Evolutionary conservation across 2,329 filamentous ascomycete genomes (phyloP), one percentile per base, ranked within the genome.

Genomic region (Verticillium klebahnii): DNA sequence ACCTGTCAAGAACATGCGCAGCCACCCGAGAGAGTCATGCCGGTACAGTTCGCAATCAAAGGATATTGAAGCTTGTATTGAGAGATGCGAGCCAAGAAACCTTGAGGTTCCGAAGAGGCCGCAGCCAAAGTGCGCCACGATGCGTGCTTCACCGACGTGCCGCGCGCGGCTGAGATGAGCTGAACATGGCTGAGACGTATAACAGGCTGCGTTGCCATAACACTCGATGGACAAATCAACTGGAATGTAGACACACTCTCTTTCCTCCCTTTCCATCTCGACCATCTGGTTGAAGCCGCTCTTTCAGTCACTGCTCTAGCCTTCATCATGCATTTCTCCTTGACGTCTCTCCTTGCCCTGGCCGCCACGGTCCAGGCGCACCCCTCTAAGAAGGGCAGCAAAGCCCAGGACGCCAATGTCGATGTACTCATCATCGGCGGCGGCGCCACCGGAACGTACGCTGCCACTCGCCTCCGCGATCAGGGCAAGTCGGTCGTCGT

Each of bases 381-480:
- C 6, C 29, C 25, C 5, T 32, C 15, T 17, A 50, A 50, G 50
- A 31, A 31, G 19, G 25, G 12, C 11, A 9, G 32, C 55, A 12
- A 54, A 29, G n/a, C 55, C 17, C 29, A 14, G 32, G 19, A n/a
- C 32, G 14, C n/a, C 32, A 37, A 15, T 1, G 55, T 67, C 68
- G 82, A 85, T 67, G 80, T 78, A 19, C 77, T 85, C 60, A 74
- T 85, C 64, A 75, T 85, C 39, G 83, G 83, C 45, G 82, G 80
- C 55, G 83, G 83, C 2, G 81, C 82, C 3, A 77, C 80, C 1
- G 82, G 83, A n/a, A 74, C 85, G 1, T 77, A 78, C 45, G 75
- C 77, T 15, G 75, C 82, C 32, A 74, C 76, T 32, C 72, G 73
- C 37, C 77, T 85, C n/a, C 80, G 79, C 2, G 80, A 84, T 25